These are phyloP conservation scores for Tolypocladium tropicale DNA, from an alignment of 2,329 filamentous ascomycete genomes.

Conservation along the genomic window DNA sequence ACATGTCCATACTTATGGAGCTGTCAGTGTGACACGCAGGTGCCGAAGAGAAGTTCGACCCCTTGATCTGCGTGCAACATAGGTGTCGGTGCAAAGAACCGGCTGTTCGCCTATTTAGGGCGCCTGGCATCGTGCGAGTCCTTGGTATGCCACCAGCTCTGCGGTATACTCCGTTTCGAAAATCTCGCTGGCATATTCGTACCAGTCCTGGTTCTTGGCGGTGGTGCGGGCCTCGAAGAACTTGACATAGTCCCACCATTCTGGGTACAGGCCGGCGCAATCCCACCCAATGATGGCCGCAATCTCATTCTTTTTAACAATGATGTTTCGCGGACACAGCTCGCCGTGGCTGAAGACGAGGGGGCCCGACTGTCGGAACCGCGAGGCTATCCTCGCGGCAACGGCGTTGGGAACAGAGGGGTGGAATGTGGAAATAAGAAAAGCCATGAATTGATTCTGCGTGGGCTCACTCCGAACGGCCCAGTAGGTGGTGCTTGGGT, in stretches of 20 bases:
- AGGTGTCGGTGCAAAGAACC: background rate
- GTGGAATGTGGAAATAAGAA: constrained; percentile 15
- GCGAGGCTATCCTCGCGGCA: constrained; percentile 8
- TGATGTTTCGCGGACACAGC: constrained; percentile 17
- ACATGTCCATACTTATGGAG: background rate
- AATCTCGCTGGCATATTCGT: constrained; percentile 17
- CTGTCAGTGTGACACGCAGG: background rate
- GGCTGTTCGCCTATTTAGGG: constrained; percentile 1
- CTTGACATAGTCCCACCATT: constrained; percentile 24
- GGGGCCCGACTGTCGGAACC: constrained; percentile 8
- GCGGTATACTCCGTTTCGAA: constrained; percentile 12
- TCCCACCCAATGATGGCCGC: constrained; percentile 19
- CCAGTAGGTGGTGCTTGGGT: constrained; percentile 16
- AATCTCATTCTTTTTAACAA: constrained; percentile 14
- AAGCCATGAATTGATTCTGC: constrained; percentile 12
- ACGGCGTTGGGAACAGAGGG: constrained; percentile 13
- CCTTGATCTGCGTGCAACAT: too few species aligned
- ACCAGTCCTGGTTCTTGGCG: constrained; percentile 18
- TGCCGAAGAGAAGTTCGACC: too few species aligned
- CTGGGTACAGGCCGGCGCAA: constrained; percentile 19
- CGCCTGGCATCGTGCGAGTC: constrained; percentile 16
- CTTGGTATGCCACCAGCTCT: constrained; percentile 20
- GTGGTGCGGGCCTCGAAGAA: constrained; percentile 21
- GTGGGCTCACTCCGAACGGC: constrained; percentile 10
- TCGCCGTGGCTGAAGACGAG: constrained; percentile 14